Evolutionary conservation across 208 protist species (phyloP), one percentile per base, ranked within the genome.

Genomic region (Acanthamoeba castellanii): DNA sequence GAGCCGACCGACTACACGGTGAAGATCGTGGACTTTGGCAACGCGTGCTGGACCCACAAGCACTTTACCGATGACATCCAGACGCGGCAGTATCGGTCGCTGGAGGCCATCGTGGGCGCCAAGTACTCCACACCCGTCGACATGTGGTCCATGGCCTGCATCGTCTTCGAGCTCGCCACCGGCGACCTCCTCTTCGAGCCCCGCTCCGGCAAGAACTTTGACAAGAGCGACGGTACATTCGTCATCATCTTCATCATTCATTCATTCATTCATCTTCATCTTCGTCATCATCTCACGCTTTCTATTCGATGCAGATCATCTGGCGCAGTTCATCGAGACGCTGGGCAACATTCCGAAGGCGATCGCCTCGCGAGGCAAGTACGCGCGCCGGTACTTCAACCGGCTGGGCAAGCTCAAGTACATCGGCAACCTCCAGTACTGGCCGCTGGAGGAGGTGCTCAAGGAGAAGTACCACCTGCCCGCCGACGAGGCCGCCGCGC

Each of bases 1-100:
- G 78, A 87, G 20, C 78, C 78, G 20, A 34, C 78, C 42, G 37
- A 27, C 55, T 92, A 76, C 61, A 74, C 22, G 13, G 98, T 99
- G n/a, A 99, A 99, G 72, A 95, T 99, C 13, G 99, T 99, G 22
- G 99, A 99, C 96, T 99, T 99, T 94, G 99, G 99, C 84, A 99
- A 99, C 97, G 99, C 99, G 59, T 99, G 99, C 97, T 99, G 99
- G 98, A 98, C 97, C 0, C 95, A 99, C 95, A 97, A 99, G 82
- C 99, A 99, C 96, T 99, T 99, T 96, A 99, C 99, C 16, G 90
- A 97, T 32, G 97, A 99, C 95, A 98, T 99, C 85, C 98, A 98
- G 88, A 99, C 98, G 11, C 95, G 98, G 25, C 98, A 99, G 95
- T 99, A 99, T 87, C 97, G 98, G 37, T 96, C 95, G 55, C 97